Percentiles rank a stretch among this genome's conserved stretches.
These are phyloP conservation scores for Anthracocystis panici-leucophaei DNA, from an alignment of 1,284 basidiomycete species.

Conservation along the genomic window DNA sequence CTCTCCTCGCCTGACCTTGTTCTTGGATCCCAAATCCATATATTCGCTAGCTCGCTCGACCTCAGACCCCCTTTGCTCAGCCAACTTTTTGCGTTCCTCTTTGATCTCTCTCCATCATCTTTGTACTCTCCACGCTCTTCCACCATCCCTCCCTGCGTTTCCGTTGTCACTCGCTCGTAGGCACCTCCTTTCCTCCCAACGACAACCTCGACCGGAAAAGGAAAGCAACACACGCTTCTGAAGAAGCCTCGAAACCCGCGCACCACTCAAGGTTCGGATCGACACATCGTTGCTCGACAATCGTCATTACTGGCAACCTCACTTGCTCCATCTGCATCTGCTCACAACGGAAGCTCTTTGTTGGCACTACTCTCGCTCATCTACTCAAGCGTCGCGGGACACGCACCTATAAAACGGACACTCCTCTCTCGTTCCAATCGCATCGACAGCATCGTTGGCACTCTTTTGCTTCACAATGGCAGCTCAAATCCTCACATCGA, in stretches of 20 bases:
- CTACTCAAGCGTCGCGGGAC: neutral
- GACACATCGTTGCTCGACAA: neutral
- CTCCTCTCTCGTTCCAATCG: neutral
- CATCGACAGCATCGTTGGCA: neutral
- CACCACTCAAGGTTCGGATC: neutral
- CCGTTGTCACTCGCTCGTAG: neutral
- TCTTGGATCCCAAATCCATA: constrained; percentile 5
- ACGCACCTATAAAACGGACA: neutral
- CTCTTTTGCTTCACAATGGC: constrained; percentile 19
- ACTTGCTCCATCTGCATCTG: constrained; percentile 1
- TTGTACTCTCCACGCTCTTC: neutral
- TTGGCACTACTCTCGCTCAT: neutral
- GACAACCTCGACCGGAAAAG: neutral
- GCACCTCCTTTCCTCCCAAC: neutral
- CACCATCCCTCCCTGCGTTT: neutral
- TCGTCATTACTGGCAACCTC: neutral
- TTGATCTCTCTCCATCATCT: constrained; percentile 4
- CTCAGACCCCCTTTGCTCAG: neutral
- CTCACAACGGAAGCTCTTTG: neutral
- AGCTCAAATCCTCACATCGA: constrained; percentile 52
- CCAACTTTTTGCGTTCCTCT: neutral
- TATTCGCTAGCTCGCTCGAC: constrained; percentile 8
- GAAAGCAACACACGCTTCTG: neutral
- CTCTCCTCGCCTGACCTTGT: constrained; percentile 4
- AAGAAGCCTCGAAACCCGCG: neutral